Evolutionary conservation across 805 yeast species (phyloP).

Genomic region (Lipomyces yamanashiensis): DNA sequence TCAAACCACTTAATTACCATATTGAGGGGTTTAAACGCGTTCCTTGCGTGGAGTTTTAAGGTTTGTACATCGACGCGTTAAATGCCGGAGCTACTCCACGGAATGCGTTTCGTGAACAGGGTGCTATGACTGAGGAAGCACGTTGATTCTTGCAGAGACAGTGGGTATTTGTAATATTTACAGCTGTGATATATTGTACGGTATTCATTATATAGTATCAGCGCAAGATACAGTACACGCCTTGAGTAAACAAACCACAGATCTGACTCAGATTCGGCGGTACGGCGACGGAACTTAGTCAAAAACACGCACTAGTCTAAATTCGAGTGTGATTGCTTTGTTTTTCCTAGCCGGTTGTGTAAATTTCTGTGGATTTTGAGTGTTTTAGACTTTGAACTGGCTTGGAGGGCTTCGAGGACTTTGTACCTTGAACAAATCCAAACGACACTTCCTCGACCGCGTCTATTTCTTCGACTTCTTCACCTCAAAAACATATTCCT

Average conservation of each 20-base stretch:
- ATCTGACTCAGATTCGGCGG: too few relatives aligned
- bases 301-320: too few relatives aligned
- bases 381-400: not conserved
- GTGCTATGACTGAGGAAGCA: not conserved
- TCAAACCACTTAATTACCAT: not conserved
- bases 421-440: not conserved
- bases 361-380: not conserved
- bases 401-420: not conserved
- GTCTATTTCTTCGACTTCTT: not conserved
- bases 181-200: too few relatives aligned
- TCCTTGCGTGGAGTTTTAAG: not conserved
- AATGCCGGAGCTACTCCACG: not conserved
- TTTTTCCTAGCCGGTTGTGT: too few relatives aligned
- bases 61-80: not conserved
- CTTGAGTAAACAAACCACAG: too few relatives aligned
- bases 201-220: too few relatives aligned
- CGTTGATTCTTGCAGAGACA: too few relatives aligned
- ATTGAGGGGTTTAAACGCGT: conserved; percentile 1
- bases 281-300: too few relatives aligned
- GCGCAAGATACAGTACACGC: too few relatives aligned
- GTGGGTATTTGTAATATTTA: too few relatives aligned
- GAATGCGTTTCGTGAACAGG: not conserved
- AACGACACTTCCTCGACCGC: not conserved
- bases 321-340: too few relatives aligned
- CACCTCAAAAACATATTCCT: not conserved